Evolutionary conservation across 2,329 filamentous ascomycete genomes (phyloP), one percentile per base, ranked within the genome.

Genomic region (Neurospora crassa): DNA sequence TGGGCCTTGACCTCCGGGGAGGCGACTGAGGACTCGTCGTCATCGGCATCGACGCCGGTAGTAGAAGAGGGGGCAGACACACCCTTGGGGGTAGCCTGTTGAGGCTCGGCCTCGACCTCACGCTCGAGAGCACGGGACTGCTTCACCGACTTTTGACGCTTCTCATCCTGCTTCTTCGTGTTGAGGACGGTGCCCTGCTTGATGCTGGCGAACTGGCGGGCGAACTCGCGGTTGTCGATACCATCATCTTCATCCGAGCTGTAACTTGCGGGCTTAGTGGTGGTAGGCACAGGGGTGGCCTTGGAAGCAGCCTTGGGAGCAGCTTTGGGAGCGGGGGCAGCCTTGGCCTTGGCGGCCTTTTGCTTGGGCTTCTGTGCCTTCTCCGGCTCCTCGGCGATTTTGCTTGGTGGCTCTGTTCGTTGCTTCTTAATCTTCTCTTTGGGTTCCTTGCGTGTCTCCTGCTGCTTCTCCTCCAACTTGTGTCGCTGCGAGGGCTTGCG

Each of bases 31-130:
- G 93, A 94, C 76, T 91, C 84, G 77, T 97, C 93, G 77, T 96
- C 92, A 77, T 96, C 93, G 16, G 90, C 92, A 78, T 95, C 92
- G 40, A 86, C 91, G 69, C 89, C 92, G 67, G 89, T 88, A 70
- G 89, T 90, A 4, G 92, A 94, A 0, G 92, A 92, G 7, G 88
- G 85, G 68, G 87, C 85, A 14, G 87, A 89, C 41, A 85, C 84
- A 74, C 85, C 84, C 76, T 78, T 79, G 72, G 83, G 80, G 71
- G 84, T 82, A 24, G 79, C 78, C 47, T 59, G 47, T 59, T 59
- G 47, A 59, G 47, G 47, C 42, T 81, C 80, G 63, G 81, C 80
- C 45, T 82, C 81, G 71, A 84, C 83, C 79, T 86, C 83, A 78
- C 86, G 86, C 24, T 59, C 47, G 47, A 59, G 47, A 76, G 84